Base-by-base conservation (phyloP, 306 rosid species). In the Oemleria cerasiformis region DNA sequence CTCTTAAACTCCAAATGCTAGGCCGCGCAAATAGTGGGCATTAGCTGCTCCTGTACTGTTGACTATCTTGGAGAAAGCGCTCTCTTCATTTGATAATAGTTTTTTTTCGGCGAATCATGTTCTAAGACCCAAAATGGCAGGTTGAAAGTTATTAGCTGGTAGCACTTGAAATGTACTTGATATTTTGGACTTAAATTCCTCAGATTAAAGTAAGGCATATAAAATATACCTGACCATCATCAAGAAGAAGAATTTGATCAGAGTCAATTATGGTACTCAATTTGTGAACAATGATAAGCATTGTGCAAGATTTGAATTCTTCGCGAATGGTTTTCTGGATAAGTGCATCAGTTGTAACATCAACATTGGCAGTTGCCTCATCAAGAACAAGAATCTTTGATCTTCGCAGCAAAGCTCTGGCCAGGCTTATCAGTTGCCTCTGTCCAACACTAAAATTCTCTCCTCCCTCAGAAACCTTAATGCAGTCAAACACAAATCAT, bases 381-480 rank as follows among this genome's bases (percentile, higher is more conserved):
- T 92, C 98, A n/a, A 92, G 86, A 59, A 92, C 93, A 61, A 92
- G 92, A 73, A 92, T 86, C 83, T 86, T 92, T 23, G 97, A 90
- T 82, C 92, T 87, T 67, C 93, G 84, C 56, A 92, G 79, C 80
- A 92, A 78, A 55, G 98, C 92, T 83, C 98, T 85, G 5, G 92
- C 88, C 49, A 92, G 90, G 81, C 98, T 90, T 68, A 92, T 66
- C 43, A 92, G 84, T 65, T 92, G 98, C 80, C 96, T 81, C 79
- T 90, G 97, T 72, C 98, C 98, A 77, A 90, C 97, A 61, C 97
- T 92, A 83, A 87, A 92, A 73, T 92, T 92, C 65, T 92, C 97
- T 23, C 98, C 98, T 54, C 92, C 90, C 79, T 92, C 98, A 0
- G 80, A 86, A 44, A 90, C 96, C 98, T 92, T 85, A 21, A 73